phyloP scores from a whole-genome alignment of 352 stramenopile species.

The Globisporangium middletonii region DNA sequence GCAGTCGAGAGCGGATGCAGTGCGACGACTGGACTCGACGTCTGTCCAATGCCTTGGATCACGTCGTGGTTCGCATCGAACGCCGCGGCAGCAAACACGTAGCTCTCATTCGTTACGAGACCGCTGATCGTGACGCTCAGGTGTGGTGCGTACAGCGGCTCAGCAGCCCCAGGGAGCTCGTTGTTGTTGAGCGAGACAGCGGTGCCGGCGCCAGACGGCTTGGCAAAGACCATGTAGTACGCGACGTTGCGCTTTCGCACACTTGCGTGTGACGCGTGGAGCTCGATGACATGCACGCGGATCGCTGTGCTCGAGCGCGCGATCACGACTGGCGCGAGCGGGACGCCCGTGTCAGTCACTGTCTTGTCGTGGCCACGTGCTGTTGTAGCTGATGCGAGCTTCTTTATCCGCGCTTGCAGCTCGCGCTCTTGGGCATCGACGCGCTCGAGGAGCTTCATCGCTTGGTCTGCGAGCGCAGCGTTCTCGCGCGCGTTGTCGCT shows the following conservation, averaged over 20 bases:
- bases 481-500: conserved; percentile 13
- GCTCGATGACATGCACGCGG: conserved; percentile 38
- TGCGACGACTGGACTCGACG: conserved; percentile 47
- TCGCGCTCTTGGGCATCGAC: conserved; percentile 38
- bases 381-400: not conserved
- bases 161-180: conserved; percentile 50
- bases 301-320: conserved; percentile 47
- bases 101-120: conserved; percentile 62
- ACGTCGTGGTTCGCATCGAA: conserved; percentile 60
- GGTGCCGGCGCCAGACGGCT: conserved; percentile 59
- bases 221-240: conserved; percentile 81
- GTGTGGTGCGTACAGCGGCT: conserved; percentile 27
- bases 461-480: conserved; percentile 22
- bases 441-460: conserved; percentile 34
- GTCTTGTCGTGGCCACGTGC: not conserved
- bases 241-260: conserved; percentile 26
- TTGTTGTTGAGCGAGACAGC: conserved; percentile 75
- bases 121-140: conserved; percentile 37
- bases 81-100: conserved; percentile 78
- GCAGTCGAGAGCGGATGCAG: conserved; percentile 58
- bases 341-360: conserved; percentile 8
- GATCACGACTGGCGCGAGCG: conserved; percentile 41
- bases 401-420: conserved; percentile 16
- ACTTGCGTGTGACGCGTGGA: conserved; percentile 19
- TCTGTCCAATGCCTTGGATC: conserved; percentile 65